These are phyloP conservation scores for Penicillium italicum DNA, from an alignment of 2,329 filamentous ascomycete genomes.

Conservation along the genomic window DNA sequence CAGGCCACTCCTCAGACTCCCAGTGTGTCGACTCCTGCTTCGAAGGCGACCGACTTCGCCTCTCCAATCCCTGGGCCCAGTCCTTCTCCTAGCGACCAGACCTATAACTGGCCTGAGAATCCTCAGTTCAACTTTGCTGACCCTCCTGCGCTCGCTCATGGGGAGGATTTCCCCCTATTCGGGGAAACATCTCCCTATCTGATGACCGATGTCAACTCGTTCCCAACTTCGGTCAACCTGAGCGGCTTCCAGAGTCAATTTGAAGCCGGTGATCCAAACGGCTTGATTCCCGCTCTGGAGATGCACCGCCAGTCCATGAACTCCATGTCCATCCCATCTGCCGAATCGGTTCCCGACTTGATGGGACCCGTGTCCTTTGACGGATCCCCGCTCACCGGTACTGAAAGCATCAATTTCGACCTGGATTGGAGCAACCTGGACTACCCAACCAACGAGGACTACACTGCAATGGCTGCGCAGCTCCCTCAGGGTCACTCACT, in stretches of 20 bases:
- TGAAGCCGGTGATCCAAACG: slow-evolving; percentile 27
- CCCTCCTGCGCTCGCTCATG: slow-evolving; percentile 18
- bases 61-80: slow-evolving; percentile 44
- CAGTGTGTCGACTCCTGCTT: slow-evolving; percentile 60
- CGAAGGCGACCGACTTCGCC: slow-evolving; percentile 52
- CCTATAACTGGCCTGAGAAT: slow-evolving; percentile 14
- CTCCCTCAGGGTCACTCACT: slow-evolving; percentile 7
- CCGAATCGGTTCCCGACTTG: slow-evolving; percentile 22
- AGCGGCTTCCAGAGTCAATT: slow-evolving; percentile 30
- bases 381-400: slow-evolving; percentile 22
- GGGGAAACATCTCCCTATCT: slow-evolving; percentile 22
- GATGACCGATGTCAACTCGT: slow-evolving; percentile 19
- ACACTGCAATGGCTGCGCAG: slow-evolving; percentile 24
- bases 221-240: slow-evolving; percentile 25
- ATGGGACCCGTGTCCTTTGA: slow-evolving; percentile 20
- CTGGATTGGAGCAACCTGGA: slow-evolving; percentile 27
- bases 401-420: slow-evolving; percentile 22
- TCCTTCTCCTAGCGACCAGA: slow-evolving; percentile 25
- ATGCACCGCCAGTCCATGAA: slow-evolving; percentile 27
- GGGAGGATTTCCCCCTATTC: slow-evolving; percentile 28
- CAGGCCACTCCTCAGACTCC: slow-evolving; percentile 58
- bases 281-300: slow-evolving; percentile 24
- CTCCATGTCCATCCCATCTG: slow-evolving; percentile 21
- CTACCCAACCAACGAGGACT: slow-evolving; percentile 23
- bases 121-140: slow-evolving; percentile 30